phyloP scores from a whole-genome alignment of 306 rosid genomes.

The Biancaea sappan region DNA sequence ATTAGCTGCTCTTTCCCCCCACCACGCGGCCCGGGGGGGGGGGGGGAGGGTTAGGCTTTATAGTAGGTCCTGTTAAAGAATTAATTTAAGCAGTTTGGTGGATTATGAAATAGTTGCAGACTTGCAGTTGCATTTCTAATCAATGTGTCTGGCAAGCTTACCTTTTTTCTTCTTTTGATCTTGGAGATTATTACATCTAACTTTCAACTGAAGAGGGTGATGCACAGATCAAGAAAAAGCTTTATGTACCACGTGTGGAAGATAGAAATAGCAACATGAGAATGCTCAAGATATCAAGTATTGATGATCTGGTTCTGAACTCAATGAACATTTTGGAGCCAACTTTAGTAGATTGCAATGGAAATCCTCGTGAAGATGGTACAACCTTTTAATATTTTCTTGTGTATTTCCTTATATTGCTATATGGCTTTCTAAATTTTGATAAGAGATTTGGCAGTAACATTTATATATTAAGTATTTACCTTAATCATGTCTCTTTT shows the following conservation, averaged over 20 bases:
- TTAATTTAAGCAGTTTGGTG: neutral
- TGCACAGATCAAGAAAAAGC: conserved; percentile 47
- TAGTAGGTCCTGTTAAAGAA: neutral
- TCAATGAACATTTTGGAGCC: conserved; percentile 78
- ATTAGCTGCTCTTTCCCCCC: neutral
- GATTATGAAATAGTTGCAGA: neutral
- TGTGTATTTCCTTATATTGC: neutral
- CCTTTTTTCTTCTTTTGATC: neutral
- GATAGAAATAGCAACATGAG: conserved; percentile 73
- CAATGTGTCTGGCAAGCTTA: neutral
- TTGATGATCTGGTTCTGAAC: conserved; percentile 65
- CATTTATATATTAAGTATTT: neutral
- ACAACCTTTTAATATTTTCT: conserved; percentile 18
- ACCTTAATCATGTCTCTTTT: neutral
- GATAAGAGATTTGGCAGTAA: neutral
- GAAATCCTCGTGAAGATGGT: conserved; percentile 75
- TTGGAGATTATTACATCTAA: conserved; percentile 34
- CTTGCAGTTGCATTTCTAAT: neutral
- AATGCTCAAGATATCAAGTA: conserved; percentile 60
- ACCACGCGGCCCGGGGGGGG: neutral
- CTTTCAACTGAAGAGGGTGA: conserved; percentile 50
- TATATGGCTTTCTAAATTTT: neutral
- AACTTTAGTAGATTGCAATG: conserved; percentile 54
- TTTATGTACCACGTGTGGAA: conserved; percentile 70
- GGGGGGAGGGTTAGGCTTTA: neutral